These are phyloP conservation scores for Phanerodontia chrysosporium DNA, from an alignment of 768 basidiomycete species.

Conservation along the genomic window DNA sequence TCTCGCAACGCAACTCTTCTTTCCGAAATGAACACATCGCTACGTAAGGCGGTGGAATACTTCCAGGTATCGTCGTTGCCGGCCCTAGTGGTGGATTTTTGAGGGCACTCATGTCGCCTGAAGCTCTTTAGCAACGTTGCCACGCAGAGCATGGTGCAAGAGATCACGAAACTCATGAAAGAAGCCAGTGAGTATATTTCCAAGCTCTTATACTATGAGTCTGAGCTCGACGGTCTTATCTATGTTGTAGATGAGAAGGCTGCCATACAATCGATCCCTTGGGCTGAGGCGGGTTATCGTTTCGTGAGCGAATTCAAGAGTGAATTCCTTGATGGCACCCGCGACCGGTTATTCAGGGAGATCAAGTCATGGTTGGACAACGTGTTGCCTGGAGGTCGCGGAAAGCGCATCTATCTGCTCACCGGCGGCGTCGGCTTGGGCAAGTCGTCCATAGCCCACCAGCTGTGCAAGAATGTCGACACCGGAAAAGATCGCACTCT, in stretches of 20 bases:
- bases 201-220: neutral
- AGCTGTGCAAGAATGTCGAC: neutral
- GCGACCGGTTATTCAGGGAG: neutral
- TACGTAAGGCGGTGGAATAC: no score
- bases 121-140: neutral
- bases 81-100: neutral
- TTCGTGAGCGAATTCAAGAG: slow-evolving; percentile 1
- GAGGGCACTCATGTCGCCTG: neutral
- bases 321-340: neutral
- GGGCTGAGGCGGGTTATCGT: neutral
- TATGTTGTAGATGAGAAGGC: neutral
- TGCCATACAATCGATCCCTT: neutral
- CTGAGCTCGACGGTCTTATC: neutral
- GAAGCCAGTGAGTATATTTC: neutral
- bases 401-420: no score
- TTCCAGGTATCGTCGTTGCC: no score
- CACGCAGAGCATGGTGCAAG: no score
- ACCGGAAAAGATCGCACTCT: neutral
- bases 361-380: neutral
- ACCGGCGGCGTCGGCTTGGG: neutral
- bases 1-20: no score
- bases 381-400: no score
- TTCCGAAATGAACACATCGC: no score
- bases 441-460: slow-evolving; percentile 2
- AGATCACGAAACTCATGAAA: neutral